These are phyloP conservation scores for Monsonia emarginata DNA, from an alignment of 441 rosid genomes.

Conservation along the genomic window DNA sequence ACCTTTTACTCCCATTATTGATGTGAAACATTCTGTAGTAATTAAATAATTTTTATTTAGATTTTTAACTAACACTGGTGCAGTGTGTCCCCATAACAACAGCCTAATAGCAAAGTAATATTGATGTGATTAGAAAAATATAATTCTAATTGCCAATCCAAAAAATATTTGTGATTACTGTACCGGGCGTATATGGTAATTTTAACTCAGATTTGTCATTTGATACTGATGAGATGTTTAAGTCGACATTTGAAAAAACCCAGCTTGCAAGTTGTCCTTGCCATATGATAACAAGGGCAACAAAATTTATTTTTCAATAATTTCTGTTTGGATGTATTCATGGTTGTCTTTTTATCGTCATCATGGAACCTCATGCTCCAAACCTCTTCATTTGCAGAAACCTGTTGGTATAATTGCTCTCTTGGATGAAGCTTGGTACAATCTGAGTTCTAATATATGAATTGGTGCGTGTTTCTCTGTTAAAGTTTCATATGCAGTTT, in stretches of 20 bases:
- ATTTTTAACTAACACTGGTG: neutral
- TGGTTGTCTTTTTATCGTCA: slow-evolving; percentile 2
- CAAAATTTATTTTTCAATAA: neutral
- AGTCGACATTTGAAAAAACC: neutral
- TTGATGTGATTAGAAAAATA: too few relatives aligned
- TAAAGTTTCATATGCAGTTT: slow-evolving; percentile 8
- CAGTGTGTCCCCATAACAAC: neutral
- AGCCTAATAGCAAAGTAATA: neutral
- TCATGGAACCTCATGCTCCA: neutral
- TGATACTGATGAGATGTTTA: neutral
- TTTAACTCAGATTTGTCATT: neutral
- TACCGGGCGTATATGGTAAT: neutral
- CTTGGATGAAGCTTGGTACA: slow-evolving; percentile 96
- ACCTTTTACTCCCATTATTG: neutral
- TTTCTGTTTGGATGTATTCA: neutral
- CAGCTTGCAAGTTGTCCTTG: neutral
- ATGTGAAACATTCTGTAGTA: neutral
- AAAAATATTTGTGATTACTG: too few relatives aligned
- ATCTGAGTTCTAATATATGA: slow-evolving; percentile 21
- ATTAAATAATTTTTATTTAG: neutral
- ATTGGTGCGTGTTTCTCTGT: slow-evolving; percentile 12
- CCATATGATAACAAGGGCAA: neutral
- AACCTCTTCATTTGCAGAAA: slow-evolving; percentile 48
- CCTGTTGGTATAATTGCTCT: slow-evolving; percentile 99
- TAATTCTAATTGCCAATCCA: too few relatives aligned